phyloP scores from a whole-genome alignment of 441 rosid species.

The Arabidopsis lyrata region DNA sequence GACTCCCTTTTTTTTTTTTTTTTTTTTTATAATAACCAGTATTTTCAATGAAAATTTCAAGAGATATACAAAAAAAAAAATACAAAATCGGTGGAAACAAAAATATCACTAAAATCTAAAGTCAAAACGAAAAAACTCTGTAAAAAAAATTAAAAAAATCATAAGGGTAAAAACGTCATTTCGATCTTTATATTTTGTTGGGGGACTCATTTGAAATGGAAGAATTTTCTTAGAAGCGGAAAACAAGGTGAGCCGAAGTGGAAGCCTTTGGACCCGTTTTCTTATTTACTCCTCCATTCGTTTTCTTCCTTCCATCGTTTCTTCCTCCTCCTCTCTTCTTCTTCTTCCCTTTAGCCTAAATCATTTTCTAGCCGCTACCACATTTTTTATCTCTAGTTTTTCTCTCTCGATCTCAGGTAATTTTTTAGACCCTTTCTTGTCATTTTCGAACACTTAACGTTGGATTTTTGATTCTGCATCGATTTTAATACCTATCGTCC shows the following conservation, averaged over 20 bases:
- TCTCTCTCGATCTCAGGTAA: conserved; percentile 34
- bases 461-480: too few relatives aligned
- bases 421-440: not conserved
- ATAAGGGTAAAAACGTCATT: not conserved
- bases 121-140: too few relatives aligned
- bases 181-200: too few relatives aligned
- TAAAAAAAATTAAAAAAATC: too few relatives aligned
- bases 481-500: not conserved
- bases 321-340: conserved; percentile 23
- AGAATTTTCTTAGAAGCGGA: conserved; percentile 6
- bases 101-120: too few relatives aligned
- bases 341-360: not conserved
- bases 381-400: not conserved
- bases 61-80: too few relatives aligned
- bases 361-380: not conserved
- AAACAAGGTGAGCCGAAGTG: conserved; percentile 41
- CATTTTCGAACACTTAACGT: not conserved
- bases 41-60: too few relatives aligned
- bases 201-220: not conserved
- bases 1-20: too few relatives aligned
- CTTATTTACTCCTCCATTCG: conserved; percentile 21
- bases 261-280: conserved; percentile 45
- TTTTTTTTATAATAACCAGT: too few relatives aligned
- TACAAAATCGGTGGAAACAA: too few relatives aligned
- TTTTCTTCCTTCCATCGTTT: conserved; percentile 20